Evolutionary conservation across 495 filamentous ascomycete species (phyloP), one percentile per base, ranked within the genome.

Genomic region (Aspergillus campestris): DNA sequence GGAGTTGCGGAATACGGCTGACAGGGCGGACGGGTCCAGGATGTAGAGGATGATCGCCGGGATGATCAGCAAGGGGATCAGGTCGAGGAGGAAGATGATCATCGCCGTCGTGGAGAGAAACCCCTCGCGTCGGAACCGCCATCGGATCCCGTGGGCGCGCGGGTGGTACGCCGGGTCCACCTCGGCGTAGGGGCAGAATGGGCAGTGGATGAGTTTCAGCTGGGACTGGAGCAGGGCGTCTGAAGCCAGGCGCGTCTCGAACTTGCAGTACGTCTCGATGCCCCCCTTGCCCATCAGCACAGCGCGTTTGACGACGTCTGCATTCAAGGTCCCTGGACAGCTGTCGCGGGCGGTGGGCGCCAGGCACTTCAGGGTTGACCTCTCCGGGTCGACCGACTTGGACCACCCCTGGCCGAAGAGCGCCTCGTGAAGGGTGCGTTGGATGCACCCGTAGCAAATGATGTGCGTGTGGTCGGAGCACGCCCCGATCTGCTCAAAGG

Each of bases 341-440:
- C 61, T 64, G 0, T 80, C 78, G 31, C 67, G 62, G 9, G 71
- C 66, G 34, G 77, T 76, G 1, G 83, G 85, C 12, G 90, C 87
- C 15, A 92, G 71, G 59, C 92, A 98, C 39, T 82, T 77, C 34
- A 98, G 70, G 5, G 83, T 82, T 28, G 84, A 82, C 28, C 67
- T 78, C 42, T 80, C 75, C 38, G 77, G 59, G 48, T 92, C 72
- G 42, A 95, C 81, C 46, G 75, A 90, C n/a, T 82, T 78, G 43
- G 75, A 74, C 89, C 89, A 94, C 31, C 87, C 86, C 58, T 98
- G 92, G 0, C 92, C 92, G 62, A 91, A 98, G 0, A 98, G 60
- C 7, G 88, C 87, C 60, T 95, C 90, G 34, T 81, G 79, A 29
- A 87, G 74, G 34, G 86, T 81, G 44, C 82, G 78, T 42, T 81